Evolutionary conservation across 1,139 yeast species (phyloP).

Genomic region (Pichia sp.): DNA sequence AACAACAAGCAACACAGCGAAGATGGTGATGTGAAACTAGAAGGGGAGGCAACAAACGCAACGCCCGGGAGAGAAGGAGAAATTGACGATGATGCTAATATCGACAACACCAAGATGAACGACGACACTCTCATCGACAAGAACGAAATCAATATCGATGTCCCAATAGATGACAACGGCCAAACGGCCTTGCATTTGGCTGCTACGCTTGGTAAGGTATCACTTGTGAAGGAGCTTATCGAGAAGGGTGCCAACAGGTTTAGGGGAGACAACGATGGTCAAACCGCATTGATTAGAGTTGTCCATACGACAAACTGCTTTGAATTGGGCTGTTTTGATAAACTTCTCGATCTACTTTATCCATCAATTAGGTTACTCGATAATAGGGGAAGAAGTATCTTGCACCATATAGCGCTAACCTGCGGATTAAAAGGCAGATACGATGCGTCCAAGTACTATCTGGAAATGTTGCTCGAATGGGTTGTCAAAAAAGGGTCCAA

Average conservation of each 20-base stretch:
- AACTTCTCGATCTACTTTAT: slow-evolving; percentile 64
- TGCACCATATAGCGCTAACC: slow-evolving; percentile 85
- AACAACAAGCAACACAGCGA: background rate
- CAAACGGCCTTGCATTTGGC: slow-evolving; percentile 97
- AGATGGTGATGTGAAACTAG: background rate
- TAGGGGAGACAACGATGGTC: slow-evolving; percentile 79
- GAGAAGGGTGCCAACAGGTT: slow-evolving; percentile 63
- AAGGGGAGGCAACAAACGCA: background rate
- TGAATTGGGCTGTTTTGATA: slow-evolving; percentile 70
- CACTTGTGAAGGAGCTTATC: slow-evolving; percentile 69
- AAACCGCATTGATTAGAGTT: slow-evolving; percentile 84
- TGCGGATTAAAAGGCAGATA: slow-evolving; percentile 69
- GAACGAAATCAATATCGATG: slow-evolving; percentile 55
- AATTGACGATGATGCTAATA: background rate
- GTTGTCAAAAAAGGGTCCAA: slow-evolving; percentile 53
- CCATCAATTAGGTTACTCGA: slow-evolving; percentile 77
- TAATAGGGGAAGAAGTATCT: slow-evolving; percentile 72
- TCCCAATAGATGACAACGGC: slow-evolving; percentile 88
- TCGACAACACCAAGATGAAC: background rate
- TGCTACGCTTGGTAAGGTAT: slow-evolving; percentile 78
- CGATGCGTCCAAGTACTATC: slow-evolving; percentile 69
- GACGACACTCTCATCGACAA: slow-evolving; percentile 1
- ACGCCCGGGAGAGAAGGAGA: background rate
- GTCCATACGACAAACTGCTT: slow-evolving; percentile 84
- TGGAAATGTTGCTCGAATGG: slow-evolving; percentile 77